Conservation (phyloP, 345 rosid genomes). For the Rhodamnia rubescens region DNA sequence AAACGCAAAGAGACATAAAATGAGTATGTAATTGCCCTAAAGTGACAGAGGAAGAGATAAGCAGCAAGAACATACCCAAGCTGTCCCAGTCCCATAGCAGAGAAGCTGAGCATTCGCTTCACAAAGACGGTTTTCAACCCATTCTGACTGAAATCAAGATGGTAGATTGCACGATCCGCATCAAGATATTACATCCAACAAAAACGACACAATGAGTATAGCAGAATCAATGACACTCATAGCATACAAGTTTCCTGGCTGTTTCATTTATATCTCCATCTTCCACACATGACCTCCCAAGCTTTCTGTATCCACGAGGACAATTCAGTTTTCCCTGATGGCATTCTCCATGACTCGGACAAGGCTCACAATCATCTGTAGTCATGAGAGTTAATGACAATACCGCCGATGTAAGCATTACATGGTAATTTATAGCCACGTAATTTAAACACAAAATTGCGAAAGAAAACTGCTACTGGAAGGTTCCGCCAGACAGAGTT, state of each 20-base stretch:
- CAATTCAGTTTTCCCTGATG: slow-evolving; percentile 60
- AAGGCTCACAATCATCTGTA: slow-evolving; percentile 71
- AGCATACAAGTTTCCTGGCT: slow-evolving; percentile 67
- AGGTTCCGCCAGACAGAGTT: background rate
- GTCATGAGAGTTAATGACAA: background rate
- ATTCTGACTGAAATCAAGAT: slow-evolving; percentile 33
- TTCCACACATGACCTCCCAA: slow-evolving; percentile 59
- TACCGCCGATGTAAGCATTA: background rate
- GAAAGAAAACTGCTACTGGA: background rate
- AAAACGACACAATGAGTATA: background rate
- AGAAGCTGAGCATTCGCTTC: slow-evolving; percentile 42
- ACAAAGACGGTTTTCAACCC: slow-evolving; percentile 50
- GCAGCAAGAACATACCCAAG: slow-evolving; percentile 48
- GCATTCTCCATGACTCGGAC: slow-evolving; percentile 65
- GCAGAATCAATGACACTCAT: slow-evolving; percentile 13
- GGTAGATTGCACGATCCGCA: background rate
- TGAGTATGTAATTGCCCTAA: background rate
- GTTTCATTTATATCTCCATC: slow-evolving; percentile 66
- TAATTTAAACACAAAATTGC: background rate
- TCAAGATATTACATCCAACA: background rate
- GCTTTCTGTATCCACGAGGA: slow-evolving; percentile 44
- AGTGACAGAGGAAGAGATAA: background rate
- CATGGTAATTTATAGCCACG: background rate
- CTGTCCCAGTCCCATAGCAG: slow-evolving; percentile 49
- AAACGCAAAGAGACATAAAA: background rate